Percentiles rank a stretch among this genome's conserved stretches.
phyloP scores from a whole-genome alignment of 495 filamentous ascomycete species.

The Stereocaulon alpinum region DNA sequence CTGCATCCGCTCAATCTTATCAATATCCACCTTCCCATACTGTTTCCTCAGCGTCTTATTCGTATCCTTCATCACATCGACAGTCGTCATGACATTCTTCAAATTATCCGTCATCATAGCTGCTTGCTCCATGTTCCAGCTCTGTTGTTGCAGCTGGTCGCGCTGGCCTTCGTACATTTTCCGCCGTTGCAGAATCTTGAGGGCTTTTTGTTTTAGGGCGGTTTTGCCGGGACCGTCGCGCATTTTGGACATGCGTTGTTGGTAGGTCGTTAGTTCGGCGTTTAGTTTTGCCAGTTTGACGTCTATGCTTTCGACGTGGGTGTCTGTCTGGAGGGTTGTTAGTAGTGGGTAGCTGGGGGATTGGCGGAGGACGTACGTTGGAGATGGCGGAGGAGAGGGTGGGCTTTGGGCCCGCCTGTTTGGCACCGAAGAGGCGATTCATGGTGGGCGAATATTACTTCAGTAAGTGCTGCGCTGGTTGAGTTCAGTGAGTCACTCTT shows the following conservation, averaged over 20 bases:
- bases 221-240: slow-evolving; percentile 91
- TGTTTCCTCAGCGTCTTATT: slow-evolving; percentile 90
- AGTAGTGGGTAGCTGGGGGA: slow-evolving; percentile 16
- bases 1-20: slow-evolving; percentile 96
- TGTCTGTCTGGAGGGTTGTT: slow-evolving; percentile 51
- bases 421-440: slow-evolving; percentile 93
- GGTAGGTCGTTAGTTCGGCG: slow-evolving; percentile 81
- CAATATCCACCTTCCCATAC: slow-evolving; percentile 93
- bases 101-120: slow-evolving; percentile 99
- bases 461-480: background rate
- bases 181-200: slow-evolving; percentile 91
- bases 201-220: slow-evolving; percentile 85
- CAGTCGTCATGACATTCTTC: slow-evolving; percentile 96
- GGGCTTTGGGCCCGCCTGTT: slow-evolving; percentile 81
- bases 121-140: slow-evolving; percentile 99
- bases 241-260: slow-evolving; percentile 82
- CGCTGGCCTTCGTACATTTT: slow-evolving; percentile 93
- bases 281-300: slow-evolving; percentile 89
- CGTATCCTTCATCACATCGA: slow-evolving; percentile 93
- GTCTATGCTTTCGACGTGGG: slow-evolving; percentile 79
- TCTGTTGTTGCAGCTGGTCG: slow-evolving; percentile 88
- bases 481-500: background rate
- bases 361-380: slow-evolving; percentile 46
- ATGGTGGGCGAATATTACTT: slow-evolving; percentile 38
- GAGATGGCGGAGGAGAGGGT: slow-evolving; percentile 77